phyloP scores from a whole-genome alignment of 164 flowering plant genomes.

The Tetrastigma voinierianum region DNA sequence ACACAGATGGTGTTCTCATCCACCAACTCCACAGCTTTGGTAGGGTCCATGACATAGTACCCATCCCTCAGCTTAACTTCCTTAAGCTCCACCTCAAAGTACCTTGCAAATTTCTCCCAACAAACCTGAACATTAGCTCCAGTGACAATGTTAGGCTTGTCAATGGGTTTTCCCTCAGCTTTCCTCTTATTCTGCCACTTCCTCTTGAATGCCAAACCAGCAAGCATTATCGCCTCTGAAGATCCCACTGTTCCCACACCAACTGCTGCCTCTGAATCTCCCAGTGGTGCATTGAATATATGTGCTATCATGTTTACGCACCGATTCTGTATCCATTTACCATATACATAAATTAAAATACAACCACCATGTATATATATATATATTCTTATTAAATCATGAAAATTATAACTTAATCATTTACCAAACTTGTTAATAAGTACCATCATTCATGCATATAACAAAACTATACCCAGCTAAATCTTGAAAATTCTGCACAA shows the following conservation, averaged over 20 bases:
- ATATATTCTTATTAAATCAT: background rate
- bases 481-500: too few species aligned
- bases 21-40: conserved; percentile 35
- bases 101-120: conserved; percentile 40
- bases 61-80: conserved; percentile 34
- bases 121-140: conserved; percentile 36
- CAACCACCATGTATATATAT: background rate
- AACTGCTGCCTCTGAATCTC: conserved; percentile 30
- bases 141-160: conserved; percentile 42
- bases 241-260: conserved; percentile 44
- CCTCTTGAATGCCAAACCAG: conserved; percentile 39
- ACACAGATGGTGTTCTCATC: conserved; percentile 47
- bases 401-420: background rate
- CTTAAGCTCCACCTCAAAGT: conserved; percentile 37
- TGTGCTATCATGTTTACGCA: conserved; percentile 41
- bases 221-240: conserved; percentile 42
- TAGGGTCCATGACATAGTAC: conserved; percentile 39
- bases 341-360: background rate
- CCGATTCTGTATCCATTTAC: conserved; percentile 26
- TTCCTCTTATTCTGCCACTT: conserved; percentile 36
- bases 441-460: too few species aligned
- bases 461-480: too few species aligned
- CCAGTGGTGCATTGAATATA: conserved; percentile 38
- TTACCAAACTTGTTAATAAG: too few species aligned
- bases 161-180: conserved; percentile 28